phyloP scores from a whole-genome alignment of 2,329 filamentous ascomycete species.

The Fusarium begoniae region DNA sequence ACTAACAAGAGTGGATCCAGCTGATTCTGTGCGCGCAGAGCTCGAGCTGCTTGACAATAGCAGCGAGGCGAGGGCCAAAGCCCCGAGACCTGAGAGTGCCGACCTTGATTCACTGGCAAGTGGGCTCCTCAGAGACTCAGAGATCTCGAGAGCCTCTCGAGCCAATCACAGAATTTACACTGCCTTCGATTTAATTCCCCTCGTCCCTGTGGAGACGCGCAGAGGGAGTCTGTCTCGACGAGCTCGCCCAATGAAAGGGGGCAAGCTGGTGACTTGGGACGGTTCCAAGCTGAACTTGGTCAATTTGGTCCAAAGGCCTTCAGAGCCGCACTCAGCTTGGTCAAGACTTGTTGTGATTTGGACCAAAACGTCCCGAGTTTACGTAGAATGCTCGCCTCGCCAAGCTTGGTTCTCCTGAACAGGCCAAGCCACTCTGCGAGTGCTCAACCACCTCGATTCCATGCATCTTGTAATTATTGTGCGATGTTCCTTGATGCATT shows the following conservation, averaged over 20 bases:
- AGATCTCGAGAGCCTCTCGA: not conserved
- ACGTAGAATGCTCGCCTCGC: not conserved
- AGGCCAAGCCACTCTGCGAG: not conserved
- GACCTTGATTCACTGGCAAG: not conserved
- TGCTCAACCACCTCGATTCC: not conserved
- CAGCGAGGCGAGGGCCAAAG: not conserved
- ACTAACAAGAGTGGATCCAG: not conserved
- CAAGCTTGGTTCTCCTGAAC: slow-evolving; percentile 7
- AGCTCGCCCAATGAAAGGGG: not conserved
- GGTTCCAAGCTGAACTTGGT: not conserved
- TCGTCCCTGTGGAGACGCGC: not conserved
- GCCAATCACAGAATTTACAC: not conserved
- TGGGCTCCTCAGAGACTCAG: not conserved
- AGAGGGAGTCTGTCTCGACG: not conserved
- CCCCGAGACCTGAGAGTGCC: not conserved
- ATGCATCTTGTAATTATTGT: not conserved
- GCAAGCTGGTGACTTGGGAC: not conserved
- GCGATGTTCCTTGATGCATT: fast-evolving
- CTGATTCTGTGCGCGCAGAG: not conserved
- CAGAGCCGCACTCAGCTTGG: fast-evolving
- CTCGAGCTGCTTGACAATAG: not conserved
- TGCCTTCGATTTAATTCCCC: not conserved
- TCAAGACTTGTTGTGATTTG: not conserved
- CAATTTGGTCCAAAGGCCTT: fast-evolving
- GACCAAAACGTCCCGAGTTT: not conserved